These are phyloP conservation scores for Penicillium sp. DNA, from an alignment of 2,329 filamentous ascomycete species.

Conservation along the genomic window DNA sequence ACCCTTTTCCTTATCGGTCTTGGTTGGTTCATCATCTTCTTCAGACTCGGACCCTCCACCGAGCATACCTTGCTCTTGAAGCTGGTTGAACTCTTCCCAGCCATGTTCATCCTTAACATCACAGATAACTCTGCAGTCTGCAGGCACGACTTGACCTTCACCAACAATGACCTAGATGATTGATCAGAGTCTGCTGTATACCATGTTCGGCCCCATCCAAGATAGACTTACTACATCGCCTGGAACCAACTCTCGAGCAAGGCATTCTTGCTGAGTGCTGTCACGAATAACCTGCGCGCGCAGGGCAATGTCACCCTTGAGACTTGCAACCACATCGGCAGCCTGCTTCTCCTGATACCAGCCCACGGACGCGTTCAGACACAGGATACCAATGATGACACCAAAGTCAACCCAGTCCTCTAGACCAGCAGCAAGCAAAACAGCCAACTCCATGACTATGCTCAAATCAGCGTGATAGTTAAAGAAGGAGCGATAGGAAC, in stretches of 20 bases:
- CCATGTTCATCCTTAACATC: slow-evolving; percentile 66
- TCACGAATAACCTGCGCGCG: slow-evolving; percentile 66
- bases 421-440: slow-evolving; percentile 69
- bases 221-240: slow-evolving; percentile 65
- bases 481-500: neutral
- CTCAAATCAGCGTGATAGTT: slow-evolving; percentile 37
- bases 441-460: slow-evolving; percentile 69
- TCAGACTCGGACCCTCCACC: slow-evolving; percentile 51
- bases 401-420: slow-evolving; percentile 74
- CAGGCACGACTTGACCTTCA: slow-evolving; percentile 69
- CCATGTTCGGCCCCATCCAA: neutral
- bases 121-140: slow-evolving; percentile 68
- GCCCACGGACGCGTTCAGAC: slow-evolving; percentile 72
- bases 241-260: slow-evolving; percentile 69
- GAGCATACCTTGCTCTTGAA: slow-evolving; percentile 61
- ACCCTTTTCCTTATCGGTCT: slow-evolving; percentile 53
- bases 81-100: slow-evolving; percentile 63
- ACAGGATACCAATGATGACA: slow-evolving; percentile 72
- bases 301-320: slow-evolving; percentile 78
- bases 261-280: slow-evolving; percentile 63
- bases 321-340: slow-evolving; percentile 69
- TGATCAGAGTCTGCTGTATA: slow-evolving; percentile 15
- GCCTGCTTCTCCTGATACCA: slow-evolving; percentile 82
- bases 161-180: slow-evolving; percentile 60
- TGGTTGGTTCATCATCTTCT: slow-evolving; percentile 52